Evolutionary conservation across 768 basidiomycete species (phyloP), one percentile per base, ranked within the genome.

Genomic region (Mycena galopus): DNA sequence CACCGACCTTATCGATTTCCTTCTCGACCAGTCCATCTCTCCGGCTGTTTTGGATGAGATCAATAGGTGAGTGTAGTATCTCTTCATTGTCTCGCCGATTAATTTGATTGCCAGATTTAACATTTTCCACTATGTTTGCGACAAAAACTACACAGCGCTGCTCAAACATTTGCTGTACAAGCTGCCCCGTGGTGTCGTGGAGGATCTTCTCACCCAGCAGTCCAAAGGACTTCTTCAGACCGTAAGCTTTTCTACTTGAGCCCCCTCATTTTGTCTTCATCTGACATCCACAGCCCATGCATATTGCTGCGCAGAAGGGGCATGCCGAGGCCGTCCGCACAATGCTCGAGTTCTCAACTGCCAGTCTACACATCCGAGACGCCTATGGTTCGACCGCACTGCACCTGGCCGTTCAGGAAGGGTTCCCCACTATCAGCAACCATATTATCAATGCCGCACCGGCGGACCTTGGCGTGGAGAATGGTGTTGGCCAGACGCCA

Each of bases 101-200:
- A 3, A 3, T 27, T 17, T 33, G 4, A 25, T 25, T 39, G 12
- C 16, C 10, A 60, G 58, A 4, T 88, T 83, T 82, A 91, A 91
- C 73, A 84, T 90, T n/a, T 87, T 85, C 67, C 90, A 91, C 76
- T 78, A 84, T 19, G 77, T 88, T 29, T 86, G 84, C 74, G 44
- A 72, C 0, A 42, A 65, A 0, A 79, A 79, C 44, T 59, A 81
- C 19, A 65, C 72, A 1, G 77, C 82, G 1, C 65, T 84, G n/a
- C 75, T 90, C 12, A 77, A 84, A 30, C 82, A 88, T 74, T 75
- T 89, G 5, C 76, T 90, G 6, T 75, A 83, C n/a, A 87, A 86
- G 69, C 82, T 92, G 3, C 88, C 90, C 16, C 78, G 78, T 14
- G 87, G 90, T 29, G 80, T 86, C 21, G 85, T 79, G 42, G 83